phyloP scores from a whole-genome alignment of 148 eudicot species.

The Chenopodium berlandieri region DNA sequence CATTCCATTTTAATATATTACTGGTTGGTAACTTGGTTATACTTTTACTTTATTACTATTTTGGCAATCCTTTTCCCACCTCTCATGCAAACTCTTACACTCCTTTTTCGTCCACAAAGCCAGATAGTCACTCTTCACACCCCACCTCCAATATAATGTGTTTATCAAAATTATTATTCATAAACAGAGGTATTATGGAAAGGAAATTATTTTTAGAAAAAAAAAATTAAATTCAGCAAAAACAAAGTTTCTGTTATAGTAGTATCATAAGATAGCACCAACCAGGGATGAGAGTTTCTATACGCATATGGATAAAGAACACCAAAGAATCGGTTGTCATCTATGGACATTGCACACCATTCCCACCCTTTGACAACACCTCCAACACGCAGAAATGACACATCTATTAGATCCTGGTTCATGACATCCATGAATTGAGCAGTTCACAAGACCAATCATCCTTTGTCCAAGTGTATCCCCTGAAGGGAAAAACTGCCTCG shows the following conservation, averaged over 20 bases:
- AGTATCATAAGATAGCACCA: constrained; percentile 3
- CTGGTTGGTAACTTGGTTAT: too few species aligned
- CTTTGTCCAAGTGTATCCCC: background rate
- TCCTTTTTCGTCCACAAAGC: too few species aligned
- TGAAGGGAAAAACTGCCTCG: constrained; percentile 12
- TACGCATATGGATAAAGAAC: constrained; percentile 1
- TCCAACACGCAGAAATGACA: constrained; percentile 34
- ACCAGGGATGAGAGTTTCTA: constrained; percentile 13
- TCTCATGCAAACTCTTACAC: too few species aligned
- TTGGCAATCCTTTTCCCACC: too few species aligned
- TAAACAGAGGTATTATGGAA: too few species aligned
- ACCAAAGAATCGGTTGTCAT: constrained; percentile 2
- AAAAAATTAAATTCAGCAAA: background rate
- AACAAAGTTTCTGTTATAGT: too few species aligned
- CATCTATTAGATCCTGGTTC: constrained; percentile 31
- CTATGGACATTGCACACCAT: constrained; percentile 35
- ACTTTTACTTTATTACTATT: too few species aligned
- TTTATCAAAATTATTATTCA: too few species aligned
- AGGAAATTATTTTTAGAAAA: too few species aligned
- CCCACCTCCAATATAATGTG: too few species aligned
- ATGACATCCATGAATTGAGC: constrained; percentile 31
- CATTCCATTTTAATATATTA: too few species aligned
- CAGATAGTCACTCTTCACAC: too few species aligned
- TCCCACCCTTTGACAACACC: constrained; percentile 36
- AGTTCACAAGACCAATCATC: constrained; percentile 11